Percentiles rank a stretch among this genome's conserved stretches.
phyloP scores from a whole-genome alignment of 257 asterid genomes.

The Hygrophila difformis region DNA sequence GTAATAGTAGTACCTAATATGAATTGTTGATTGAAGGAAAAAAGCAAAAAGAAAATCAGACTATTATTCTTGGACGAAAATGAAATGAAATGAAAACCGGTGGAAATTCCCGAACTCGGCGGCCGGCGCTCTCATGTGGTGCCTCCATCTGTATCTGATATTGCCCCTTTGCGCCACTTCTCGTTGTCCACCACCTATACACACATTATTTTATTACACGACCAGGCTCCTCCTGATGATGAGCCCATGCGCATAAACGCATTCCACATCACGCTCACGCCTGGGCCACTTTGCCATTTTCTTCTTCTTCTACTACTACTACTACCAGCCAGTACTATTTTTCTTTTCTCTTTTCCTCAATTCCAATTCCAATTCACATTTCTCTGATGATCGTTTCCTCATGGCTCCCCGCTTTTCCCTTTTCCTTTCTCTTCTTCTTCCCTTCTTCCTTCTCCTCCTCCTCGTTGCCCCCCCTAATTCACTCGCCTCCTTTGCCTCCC shows the following conservation, averaged over 20 bases:
- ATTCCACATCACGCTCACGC: too few species aligned
- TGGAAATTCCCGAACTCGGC: slow-evolving; percentile 29
- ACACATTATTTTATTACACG: too few species aligned
- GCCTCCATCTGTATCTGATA: slow-evolving; percentile 28
- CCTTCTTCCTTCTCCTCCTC: slow-evolving; percentile 15
- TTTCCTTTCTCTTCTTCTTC: background rate
- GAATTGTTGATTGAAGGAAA: too few species aligned
- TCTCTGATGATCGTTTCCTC: slow-evolving; percentile 25
- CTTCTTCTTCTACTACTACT: too few species aligned
- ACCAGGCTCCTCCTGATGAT: too few species aligned
- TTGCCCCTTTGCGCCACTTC: slow-evolving; percentile 5
- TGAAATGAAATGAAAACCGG: slow-evolving; percentile 30
- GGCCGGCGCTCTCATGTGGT: too few species aligned
- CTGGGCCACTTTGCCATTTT: too few species aligned
- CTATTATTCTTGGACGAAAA: too few species aligned
- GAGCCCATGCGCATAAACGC: too few species aligned
- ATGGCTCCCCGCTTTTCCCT: slow-evolving; percentile 19
- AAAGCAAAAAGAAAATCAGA: too few species aligned
- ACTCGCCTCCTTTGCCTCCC: slow-evolving; percentile 15
- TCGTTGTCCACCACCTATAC: slow-evolving; percentile 17
- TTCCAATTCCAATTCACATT: background rate
- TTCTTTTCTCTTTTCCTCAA: background rate
- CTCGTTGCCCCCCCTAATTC: slow-evolving; percentile 3
- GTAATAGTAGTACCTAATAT: too few species aligned
- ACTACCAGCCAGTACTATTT: background rate